phyloP scores from a whole-genome alignment of 495 filamentous ascomycete genomes.

The Endocarpon pusillum region DNA sequence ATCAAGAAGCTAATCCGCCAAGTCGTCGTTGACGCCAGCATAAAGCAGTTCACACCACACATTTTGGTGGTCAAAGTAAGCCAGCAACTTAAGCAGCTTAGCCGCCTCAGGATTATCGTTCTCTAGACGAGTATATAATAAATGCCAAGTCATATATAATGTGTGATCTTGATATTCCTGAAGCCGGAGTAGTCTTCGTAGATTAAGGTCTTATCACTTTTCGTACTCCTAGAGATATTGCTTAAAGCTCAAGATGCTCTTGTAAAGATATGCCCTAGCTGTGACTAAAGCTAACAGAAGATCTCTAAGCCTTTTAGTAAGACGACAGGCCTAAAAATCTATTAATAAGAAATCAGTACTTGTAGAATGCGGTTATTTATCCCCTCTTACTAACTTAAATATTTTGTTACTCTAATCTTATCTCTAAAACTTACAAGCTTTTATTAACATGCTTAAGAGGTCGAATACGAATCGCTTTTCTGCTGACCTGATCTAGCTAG shows the following conservation, averaged over 20 bases:
- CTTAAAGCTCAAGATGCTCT: slow-evolving; percentile 7
- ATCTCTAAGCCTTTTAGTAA: slow-evolving; percentile 10
- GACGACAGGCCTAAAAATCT: slow-evolving; percentile 3
- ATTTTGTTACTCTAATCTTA: too few relatives aligned
- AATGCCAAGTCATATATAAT: slow-evolving; percentile 11
- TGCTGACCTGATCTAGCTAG: slow-evolving; percentile 1
- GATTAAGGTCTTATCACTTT: slow-evolving; percentile 12
- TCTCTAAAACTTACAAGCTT: slow-evolving; percentile 1
- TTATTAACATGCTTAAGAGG: slow-evolving; percentile 2
- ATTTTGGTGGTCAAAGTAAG: slow-evolving; percentile 17
- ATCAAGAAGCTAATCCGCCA: slow-evolving; percentile 3
- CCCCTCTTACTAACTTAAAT: too few relatives aligned
- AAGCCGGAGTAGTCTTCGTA: slow-evolving; percentile 8
- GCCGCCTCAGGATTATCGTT: slow-evolving; percentile 12
- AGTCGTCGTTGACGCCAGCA: too few relatives aligned
- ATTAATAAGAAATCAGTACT: not conserved
- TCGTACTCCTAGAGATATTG: slow-evolving; percentile 19
- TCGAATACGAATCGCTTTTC: too few relatives aligned
- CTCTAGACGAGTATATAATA: slow-evolving; percentile 16
- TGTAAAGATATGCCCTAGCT: slow-evolving; percentile 15
- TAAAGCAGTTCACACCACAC: slow-evolving; percentile 14
- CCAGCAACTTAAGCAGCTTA: slow-evolving; percentile 19
- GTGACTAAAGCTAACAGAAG: slow-evolving; percentile 19
- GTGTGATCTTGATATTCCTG: slow-evolving; percentile 5
- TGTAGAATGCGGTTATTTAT: not conserved